These are phyloP conservation scores for Anisodus acutangulus DNA, from an alignment of 257 asterid genomes.

Conservation along the genomic window DNA sequence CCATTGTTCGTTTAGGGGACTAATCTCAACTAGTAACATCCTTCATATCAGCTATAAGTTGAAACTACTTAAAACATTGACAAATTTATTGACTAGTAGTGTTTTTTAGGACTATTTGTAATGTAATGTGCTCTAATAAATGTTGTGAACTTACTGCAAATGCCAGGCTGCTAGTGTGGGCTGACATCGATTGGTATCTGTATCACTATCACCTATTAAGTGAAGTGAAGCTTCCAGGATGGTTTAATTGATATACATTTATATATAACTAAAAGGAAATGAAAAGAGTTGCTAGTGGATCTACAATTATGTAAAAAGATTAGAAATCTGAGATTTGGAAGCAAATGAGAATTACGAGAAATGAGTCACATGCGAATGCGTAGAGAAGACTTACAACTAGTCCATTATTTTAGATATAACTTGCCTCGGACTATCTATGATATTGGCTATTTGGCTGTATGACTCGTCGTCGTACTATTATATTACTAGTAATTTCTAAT, in stretches of 20 bases:
- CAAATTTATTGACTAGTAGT: neutral
- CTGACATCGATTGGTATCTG: neutral
- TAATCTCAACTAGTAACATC: constrained; percentile 35
- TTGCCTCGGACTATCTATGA: too few species aligned
- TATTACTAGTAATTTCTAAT: constrained; percentile 17
- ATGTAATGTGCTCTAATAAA: neutral
- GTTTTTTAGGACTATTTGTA: neutral
- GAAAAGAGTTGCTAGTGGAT: constrained; percentile 33
- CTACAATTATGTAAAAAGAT: constrained; percentile 19
- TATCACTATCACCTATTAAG: constrained; percentile 5
- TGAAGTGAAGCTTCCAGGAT: constrained; percentile 34
- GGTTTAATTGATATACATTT: neutral
- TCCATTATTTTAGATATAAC: neutral
- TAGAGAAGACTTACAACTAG: constrained; percentile 34
- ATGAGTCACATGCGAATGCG: constrained; percentile 58
- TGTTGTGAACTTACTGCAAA: neutral
- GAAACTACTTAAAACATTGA: neutral
- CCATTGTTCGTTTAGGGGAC: constrained; percentile 51
- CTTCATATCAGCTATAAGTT: constrained; percentile 27
- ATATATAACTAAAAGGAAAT: constrained; percentile 10
- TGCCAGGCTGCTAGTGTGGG: constrained; percentile 29
- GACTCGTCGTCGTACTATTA: neutral
- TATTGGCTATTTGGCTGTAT: too few species aligned
- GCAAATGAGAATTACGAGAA: constrained; percentile 43
- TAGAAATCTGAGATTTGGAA: constrained; percentile 30